Conservation (phyloP, 257 asterid genomes). For the Hygrophila difformis region DNA sequence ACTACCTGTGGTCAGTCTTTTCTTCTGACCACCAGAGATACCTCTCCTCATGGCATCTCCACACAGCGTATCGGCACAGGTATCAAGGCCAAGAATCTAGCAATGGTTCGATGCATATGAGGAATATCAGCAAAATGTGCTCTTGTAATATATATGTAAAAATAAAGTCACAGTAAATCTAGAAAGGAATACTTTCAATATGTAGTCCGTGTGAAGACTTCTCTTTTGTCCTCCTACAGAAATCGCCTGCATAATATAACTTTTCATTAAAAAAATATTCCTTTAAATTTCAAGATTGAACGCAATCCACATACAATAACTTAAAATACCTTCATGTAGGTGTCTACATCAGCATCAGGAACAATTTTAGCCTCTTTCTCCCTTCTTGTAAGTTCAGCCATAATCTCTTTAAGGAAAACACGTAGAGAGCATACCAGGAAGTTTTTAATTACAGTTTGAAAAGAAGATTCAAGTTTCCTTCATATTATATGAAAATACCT, state of each 20-base stretch:
- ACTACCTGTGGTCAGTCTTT: conserved; percentile 51
- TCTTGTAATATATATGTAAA: conserved; percentile 1
- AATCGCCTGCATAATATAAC: conserved; percentile 55
- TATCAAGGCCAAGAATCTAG: conserved; percentile 57
- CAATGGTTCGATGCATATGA: neutral
- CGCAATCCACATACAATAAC: too few relatives aligned
- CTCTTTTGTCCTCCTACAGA: conserved; percentile 44
- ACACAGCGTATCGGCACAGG: conserved; percentile 37
- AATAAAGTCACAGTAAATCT: neutral
- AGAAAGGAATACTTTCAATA: conserved; percentile 27
- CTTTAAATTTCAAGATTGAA: too few relatives aligned
- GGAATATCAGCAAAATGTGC: conserved; percentile 2
- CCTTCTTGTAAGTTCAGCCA: conserved; percentile 53
- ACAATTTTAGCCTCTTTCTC: conserved; percentile 59
- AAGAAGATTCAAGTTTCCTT: too few relatives aligned
- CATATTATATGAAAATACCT: conserved; percentile 24
- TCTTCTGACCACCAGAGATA: conserved; percentile 58
- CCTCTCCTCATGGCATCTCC: conserved; percentile 68
- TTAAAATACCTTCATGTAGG: conserved; percentile 58
- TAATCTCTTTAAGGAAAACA: conserved; percentile 30
- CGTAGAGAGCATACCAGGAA: too few relatives aligned
- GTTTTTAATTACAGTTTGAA: too few relatives aligned
- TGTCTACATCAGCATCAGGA: conserved; percentile 70
- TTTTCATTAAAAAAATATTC: too few relatives aligned
- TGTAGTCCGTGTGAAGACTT: conserved; percentile 44